Percentiles rank a stretch among this genome's conserved stretches.
phyloP scores from a whole-genome alignment of 352 stramenopile genomes.

The Elongisporangium anandrum region DNA sequence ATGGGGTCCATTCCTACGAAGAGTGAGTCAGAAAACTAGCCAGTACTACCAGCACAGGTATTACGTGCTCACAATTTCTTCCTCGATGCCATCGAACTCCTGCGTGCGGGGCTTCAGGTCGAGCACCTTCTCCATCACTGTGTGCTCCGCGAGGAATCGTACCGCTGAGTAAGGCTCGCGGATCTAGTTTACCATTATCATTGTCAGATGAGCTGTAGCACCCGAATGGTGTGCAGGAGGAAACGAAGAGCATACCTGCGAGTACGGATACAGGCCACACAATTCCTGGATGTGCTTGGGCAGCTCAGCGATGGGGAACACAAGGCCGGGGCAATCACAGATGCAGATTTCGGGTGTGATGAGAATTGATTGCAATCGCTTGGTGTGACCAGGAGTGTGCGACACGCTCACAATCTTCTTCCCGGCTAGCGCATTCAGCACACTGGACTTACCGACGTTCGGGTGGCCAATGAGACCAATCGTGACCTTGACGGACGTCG shows the following conservation, averaged over 20 bases:
- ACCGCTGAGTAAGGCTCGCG: conserved; percentile 86
- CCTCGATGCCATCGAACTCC: conserved; percentile 69
- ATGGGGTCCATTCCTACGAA: conserved; percentile 75
- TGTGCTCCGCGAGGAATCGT: conserved; percentile 77
- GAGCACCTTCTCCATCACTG: conserved; percentile 64
- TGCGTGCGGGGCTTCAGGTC: conserved; percentile 69
- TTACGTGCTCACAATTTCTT: conserved; percentile 19
- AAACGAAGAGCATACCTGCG: conserved; percentile 37
- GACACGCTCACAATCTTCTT: conserved; percentile 88
- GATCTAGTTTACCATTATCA: conserved; percentile 38
- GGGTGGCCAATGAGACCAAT: conserved; percentile 87
- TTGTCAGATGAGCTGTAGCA: background rate
- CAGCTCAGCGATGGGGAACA: conserved; percentile 79
- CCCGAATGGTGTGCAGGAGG: background rate
- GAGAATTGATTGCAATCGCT: conserved; percentile 82
- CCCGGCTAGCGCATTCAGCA: conserved; percentile 79
- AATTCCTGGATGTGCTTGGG: conserved; percentile 84
- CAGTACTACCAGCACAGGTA: background rate
- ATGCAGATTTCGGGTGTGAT: conserved; percentile 81
- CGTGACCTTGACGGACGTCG: conserved; percentile 59
- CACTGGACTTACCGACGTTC: conserved; percentile 87
- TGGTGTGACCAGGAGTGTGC: conserved; percentile 83
- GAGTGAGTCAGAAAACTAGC: background rate
- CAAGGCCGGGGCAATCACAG: conserved; percentile 81
- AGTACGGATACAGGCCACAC: conserved; percentile 78